Conservation (phyloP, 179 eudicot species). For the Dionaea muscipula region DNA sequence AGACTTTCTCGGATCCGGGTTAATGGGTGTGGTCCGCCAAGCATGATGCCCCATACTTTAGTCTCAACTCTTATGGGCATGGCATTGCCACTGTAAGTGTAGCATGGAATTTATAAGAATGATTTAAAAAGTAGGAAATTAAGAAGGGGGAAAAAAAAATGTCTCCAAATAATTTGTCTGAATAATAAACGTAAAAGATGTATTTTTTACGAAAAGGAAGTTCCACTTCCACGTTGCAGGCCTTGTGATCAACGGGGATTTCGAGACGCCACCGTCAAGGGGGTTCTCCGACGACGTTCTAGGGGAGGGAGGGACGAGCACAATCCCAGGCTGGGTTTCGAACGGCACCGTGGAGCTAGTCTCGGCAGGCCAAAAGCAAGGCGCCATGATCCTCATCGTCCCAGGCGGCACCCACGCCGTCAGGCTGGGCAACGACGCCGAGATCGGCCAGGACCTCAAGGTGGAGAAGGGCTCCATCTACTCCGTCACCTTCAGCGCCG, state of each 20-base stretch:
- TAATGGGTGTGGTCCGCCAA: too few relatives aligned
- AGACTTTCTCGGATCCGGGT: too few relatives aligned
- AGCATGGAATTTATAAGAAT: too few relatives aligned
- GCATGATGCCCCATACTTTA: too few relatives aligned
- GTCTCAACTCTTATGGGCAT: too few relatives aligned
- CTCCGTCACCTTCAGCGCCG: conserved; percentile 85
- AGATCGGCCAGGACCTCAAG: conserved; percentile 59
- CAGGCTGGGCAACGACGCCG: conserved; percentile 85
- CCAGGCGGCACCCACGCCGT: conserved; percentile 70
- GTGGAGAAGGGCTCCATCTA: conserved; percentile 70
- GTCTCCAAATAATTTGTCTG: too few relatives aligned
- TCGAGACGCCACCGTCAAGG: conserved; percentile 74
- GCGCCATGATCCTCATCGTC: conserved; percentile 93
- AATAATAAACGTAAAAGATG: too few relatives aligned
- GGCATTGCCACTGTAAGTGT: too few relatives aligned
- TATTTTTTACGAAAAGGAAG: too few relatives aligned
- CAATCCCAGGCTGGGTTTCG: conserved; percentile 68
- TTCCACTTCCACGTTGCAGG: too few relatives aligned
- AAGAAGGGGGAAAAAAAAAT: too few relatives aligned
- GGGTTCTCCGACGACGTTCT: conserved; percentile 47
- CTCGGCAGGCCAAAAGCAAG: conserved; percentile 85
- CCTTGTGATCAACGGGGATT: conserved; percentile 62
- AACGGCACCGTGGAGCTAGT: conserved; percentile 83
- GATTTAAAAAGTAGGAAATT: too few relatives aligned
- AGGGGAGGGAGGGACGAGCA: conserved; percentile 37